Percentiles rank a stretch among this genome's conserved stretches.
Evolutionary conservation across 2,329 filamentous ascomycete genomes (phyloP).

Genomic region (Knufia petricola): DNA sequence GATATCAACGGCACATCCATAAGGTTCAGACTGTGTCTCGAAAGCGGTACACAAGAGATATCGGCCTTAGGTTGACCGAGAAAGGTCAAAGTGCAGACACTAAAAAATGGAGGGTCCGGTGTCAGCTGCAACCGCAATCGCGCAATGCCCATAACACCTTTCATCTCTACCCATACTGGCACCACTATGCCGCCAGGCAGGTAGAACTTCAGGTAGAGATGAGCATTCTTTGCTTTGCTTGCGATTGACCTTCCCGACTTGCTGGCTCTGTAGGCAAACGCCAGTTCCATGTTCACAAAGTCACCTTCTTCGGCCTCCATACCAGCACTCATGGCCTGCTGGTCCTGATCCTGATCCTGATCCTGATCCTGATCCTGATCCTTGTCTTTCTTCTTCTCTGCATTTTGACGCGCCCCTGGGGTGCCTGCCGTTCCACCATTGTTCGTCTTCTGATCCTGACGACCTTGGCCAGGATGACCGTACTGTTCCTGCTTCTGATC

Average conservation of each 20-base stretch:
- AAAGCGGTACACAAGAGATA: constrained; percentile 60
- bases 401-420: constrained; percentile 28
- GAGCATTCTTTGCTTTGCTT: constrained; percentile 60
- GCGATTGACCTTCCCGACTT: constrained; percentile 51
- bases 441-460: constrained; percentile 18
- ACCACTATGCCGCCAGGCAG: constrained; percentile 47
- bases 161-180: constrained; percentile 65
- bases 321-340: constrained; percentile 42
- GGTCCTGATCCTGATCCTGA: constrained; percentile 29
- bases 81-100: constrained; percentile 64
- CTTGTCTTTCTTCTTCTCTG: constrained; percentile 26
- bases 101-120: constrained; percentile 67
- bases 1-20: constrained; percentile 68
- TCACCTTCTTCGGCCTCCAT: constrained; percentile 71
- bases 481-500: constrained; percentile 40
- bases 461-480: constrained; percentile 25
- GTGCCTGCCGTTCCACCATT: constrained; percentile 24
- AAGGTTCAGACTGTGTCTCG: constrained; percentile 59
- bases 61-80: constrained; percentile 65
- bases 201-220: constrained; percentile 64
- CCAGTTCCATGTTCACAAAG: constrained; percentile 67
- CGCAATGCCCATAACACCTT: constrained; percentile 61
- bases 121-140: constrained; percentile 61
- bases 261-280: constrained; percentile 61
- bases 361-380: too few relatives aligned